Conservation (phyloP, 108 stramenopile genomes). For the Pseudonitzschia delicatissima region DNA sequence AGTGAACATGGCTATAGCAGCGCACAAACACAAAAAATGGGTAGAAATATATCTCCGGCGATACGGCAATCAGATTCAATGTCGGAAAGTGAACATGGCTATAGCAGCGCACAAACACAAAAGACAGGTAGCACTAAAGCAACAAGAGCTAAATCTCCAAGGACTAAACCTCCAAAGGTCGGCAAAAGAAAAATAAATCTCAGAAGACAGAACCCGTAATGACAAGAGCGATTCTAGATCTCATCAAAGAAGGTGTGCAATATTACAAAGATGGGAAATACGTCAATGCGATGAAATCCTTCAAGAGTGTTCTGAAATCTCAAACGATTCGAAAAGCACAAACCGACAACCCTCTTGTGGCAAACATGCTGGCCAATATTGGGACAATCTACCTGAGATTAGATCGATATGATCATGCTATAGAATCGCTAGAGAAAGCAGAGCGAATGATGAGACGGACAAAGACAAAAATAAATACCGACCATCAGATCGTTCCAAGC, state of each 20-base stretch:
- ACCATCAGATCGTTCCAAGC: constrained; percentile 15
- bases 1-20: too few relatives aligned
- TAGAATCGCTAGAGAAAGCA: constrained; percentile 11
- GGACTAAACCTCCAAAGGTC: too few relatives aligned
- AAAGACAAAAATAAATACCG: not conserved
- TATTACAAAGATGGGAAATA: constrained; percentile 14
- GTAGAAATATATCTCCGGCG: too few relatives aligned
- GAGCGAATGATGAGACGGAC: constrained; percentile 20
- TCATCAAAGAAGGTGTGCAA: constrained; percentile 17
- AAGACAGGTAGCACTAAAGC: not conserved
- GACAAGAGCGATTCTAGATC: not conserved
- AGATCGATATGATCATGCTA: constrained; percentile 19
- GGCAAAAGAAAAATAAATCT: too few relatives aligned
- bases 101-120: constrained; percentile 7
- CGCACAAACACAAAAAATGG: too few relatives aligned
- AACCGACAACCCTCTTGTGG: constrained; percentile 19
- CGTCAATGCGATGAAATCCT: constrained; percentile 24
- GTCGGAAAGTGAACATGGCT: too few relatives aligned
- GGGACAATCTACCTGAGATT: constrained; percentile 27
- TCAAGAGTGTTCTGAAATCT: constrained; percentile 24
- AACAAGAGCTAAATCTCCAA: too few relatives aligned
- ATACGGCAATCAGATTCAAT: too few relatives aligned
- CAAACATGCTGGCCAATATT: constrained; percentile 30
- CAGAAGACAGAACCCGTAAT: not conserved
- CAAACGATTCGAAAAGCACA: constrained; percentile 4